These are phyloP conservation scores for Phytopythium ostracodes DNA, from an alignment of 352 stramenopile species.

Conservation along the genomic window DNA sequence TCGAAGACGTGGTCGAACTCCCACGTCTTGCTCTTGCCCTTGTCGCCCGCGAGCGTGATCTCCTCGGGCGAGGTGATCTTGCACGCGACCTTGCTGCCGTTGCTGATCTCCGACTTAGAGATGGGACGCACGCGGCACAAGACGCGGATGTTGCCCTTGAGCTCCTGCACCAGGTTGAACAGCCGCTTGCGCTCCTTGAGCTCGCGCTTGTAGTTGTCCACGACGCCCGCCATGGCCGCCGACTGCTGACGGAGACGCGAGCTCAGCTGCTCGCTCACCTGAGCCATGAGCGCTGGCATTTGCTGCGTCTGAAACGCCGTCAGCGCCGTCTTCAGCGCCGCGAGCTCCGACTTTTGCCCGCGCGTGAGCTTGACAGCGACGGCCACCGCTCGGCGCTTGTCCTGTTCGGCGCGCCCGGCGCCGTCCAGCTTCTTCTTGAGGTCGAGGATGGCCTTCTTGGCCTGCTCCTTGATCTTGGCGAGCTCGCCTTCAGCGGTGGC, in stretches of 20 bases:
- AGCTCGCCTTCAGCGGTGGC: constrained; percentile 67
- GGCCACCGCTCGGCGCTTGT: constrained; percentile 40
- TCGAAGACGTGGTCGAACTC: constrained; percentile 88
- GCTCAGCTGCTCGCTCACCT: constrained; percentile 71
- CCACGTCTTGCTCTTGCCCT: constrained; percentile 84
- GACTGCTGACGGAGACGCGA: constrained; percentile 68
- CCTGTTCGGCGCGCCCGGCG: constrained; percentile 52
- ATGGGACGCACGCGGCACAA: constrained; percentile 94
- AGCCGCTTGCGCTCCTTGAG: constrained; percentile 89
- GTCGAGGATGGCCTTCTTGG: constrained; percentile 84
- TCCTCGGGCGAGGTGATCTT: constrained; percentile 76
- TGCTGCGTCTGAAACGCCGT: constrained; percentile 41
- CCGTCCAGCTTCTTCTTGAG: constrained; percentile 73
- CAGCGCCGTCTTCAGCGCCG: constrained; percentile 51
- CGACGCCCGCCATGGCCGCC: constrained; percentile 76
- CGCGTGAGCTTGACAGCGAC: constrained; percentile 37
- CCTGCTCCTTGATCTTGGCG: constrained; percentile 84
- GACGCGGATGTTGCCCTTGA: constrained; percentile 97
- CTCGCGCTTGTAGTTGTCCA: constrained; percentile 89
- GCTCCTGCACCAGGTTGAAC: constrained; percentile 94
- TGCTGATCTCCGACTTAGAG: constrained; percentile 65
- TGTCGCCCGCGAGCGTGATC: constrained; percentile 74
- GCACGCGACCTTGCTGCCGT: constrained; percentile 78
- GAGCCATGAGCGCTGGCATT: constrained; percentile 49
- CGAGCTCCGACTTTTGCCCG: constrained; percentile 55